Evolutionary conservation across 805 yeast species (phyloP).

Genomic region (Lipomyces starkeyi): DNA sequence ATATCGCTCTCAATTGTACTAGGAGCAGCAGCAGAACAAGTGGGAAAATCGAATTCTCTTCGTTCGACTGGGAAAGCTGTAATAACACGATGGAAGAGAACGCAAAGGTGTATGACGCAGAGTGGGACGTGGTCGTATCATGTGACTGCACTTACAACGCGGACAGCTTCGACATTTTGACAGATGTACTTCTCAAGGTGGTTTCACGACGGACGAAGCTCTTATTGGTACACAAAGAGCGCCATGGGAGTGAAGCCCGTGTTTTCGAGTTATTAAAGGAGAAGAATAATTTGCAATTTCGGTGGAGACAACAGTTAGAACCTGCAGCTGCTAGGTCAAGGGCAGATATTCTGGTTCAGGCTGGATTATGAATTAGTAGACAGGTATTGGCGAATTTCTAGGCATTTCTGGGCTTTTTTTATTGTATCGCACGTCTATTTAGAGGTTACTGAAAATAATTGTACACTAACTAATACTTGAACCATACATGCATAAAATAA

Average conservation of each 20-base stretch:
- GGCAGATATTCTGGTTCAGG: conserved; percentile 9
- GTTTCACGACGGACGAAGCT: conserved; percentile 33
- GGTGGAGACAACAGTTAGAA: conserved; percentile 17
- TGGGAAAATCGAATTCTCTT: conserved; percentile 41
- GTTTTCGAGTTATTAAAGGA: conserved; percentile 27
- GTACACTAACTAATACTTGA: neutral
- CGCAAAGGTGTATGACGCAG: conserved; percentile 41
- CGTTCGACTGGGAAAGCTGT: conserved; percentile 50
- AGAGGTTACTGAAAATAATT: neutral
- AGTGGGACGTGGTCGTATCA: conserved; percentile 49
- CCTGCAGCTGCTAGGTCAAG: conserved; percentile 18
- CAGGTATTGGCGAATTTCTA: neutral
- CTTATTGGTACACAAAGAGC: conserved; percentile 46
- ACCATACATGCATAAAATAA: neutral
- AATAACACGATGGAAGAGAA: conserved; percentile 21
- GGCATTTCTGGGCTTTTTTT: neutral
- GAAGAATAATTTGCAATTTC: conserved; percentile 22
- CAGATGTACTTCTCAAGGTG: conserved; percentile 43
- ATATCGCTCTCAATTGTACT: conserved; percentile 43
- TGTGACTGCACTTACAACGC: conserved; percentile 56
- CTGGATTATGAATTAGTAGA: neutral
- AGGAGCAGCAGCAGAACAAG: neutral
- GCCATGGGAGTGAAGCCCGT: conserved; percentile 38
- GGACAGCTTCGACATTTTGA: conserved; percentile 48
- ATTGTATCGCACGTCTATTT: too few species aligned